Evolutionary conservation across 2,329 filamentous ascomycete genomes (phyloP).

Genomic region (Zasmidium cellare): DNA sequence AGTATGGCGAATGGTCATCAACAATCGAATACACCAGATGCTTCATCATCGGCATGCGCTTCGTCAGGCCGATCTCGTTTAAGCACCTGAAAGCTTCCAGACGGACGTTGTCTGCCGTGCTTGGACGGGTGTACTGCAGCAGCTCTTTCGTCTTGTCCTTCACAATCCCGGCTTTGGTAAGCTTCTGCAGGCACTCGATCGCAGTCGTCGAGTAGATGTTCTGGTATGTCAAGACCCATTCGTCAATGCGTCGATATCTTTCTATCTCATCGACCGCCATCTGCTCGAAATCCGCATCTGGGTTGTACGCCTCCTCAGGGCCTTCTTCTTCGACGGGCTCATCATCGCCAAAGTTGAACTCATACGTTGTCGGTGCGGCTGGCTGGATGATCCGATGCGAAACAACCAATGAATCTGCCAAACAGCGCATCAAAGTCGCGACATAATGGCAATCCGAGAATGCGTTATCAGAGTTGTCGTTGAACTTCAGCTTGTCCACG

Average conservation of each 20-base stretch:
- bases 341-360: conserved; percentile 44
- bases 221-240: conserved; percentile 66
- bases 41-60: conserved; percentile 51
- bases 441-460: conserved; percentile 91
- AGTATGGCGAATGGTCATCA: conserved; percentile 58
- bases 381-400: conserved; percentile 28
- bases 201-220: conserved; percentile 64
- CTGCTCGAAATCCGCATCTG: conserved; percentile 56
- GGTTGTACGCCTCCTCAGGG: conserved; percentile 40
- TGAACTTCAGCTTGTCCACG: conserved; percentile 85
- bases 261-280: conserved; percentile 63
- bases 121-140: conserved; percentile 60
- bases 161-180: conserved; percentile 56
- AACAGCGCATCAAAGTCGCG: conserved; percentile 69
- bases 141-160: conserved; percentile 58
- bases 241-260: conserved; percentile 63
- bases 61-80: conserved; percentile 56
- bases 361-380: conserved; percentile 18
- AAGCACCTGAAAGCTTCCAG: conserved; percentile 60
- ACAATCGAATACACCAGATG: conserved; percentile 60
- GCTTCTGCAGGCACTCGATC: conserved; percentile 57
- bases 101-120: conserved; percentile 61
- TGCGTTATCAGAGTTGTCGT: conserved; percentile 87
- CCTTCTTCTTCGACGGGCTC: conserved; percentile 51
- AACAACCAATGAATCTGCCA: conserved; percentile 56